Evolutionary conservation across 108 stramenopile genomes (phyloP).

Genomic region (Mediolabrus comicus): DNA sequence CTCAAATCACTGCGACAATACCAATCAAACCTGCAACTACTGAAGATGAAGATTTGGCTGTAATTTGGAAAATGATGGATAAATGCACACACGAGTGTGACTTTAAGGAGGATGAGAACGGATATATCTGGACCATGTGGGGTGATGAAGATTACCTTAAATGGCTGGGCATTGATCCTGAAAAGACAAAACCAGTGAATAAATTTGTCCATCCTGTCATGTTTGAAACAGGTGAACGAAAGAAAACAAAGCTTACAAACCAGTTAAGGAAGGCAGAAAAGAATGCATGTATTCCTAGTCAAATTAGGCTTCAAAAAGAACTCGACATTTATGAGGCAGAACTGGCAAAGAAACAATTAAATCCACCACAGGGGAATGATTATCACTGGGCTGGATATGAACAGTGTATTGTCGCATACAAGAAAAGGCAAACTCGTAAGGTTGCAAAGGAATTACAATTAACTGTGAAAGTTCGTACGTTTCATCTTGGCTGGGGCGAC

Average conservation of each 20-base stretch:
- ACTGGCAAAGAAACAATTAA: background rate
- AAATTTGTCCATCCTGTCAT: background rate
- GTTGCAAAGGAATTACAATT: background rate
- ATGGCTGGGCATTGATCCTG: slow-evolving; percentile 1
- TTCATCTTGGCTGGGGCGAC: background rate
- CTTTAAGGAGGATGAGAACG: background rate
- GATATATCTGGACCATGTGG: background rate
- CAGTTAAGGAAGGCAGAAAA: background rate
- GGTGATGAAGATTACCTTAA: background rate
- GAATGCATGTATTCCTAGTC: too few relatives aligned
- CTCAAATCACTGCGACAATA: background rate
- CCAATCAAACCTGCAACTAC: background rate
- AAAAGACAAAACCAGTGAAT: background rate
- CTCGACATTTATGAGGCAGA: background rate
- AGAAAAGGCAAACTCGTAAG: slow-evolving; percentile 8
- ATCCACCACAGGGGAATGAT: background rate
- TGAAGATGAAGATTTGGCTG: background rate
- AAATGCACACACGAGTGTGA: background rate
- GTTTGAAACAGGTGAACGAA: background rate
- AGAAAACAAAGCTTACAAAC: background rate
- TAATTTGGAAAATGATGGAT: background rate
- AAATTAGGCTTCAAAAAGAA: background rate
- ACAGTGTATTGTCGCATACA: slow-evolving; percentile 3
- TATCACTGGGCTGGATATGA: slow-evolving; percentile 6
- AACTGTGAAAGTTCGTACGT: background rate